Conservation (phyloP, 2,329 filamentous ascomycete genomes). For the Sphaerostilbella broomeana region DNA sequence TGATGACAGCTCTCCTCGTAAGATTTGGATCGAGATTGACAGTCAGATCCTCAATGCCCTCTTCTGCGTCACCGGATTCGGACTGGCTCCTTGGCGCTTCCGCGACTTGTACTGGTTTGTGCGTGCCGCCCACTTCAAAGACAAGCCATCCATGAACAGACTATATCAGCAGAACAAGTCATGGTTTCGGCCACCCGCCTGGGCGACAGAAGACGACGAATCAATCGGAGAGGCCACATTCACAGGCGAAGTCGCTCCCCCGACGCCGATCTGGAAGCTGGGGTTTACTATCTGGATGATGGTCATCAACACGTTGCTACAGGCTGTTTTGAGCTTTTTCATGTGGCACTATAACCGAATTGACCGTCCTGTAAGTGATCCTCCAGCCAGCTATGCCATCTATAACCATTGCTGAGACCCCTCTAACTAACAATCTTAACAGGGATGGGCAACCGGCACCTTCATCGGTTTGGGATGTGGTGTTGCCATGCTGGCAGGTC, state of each 20-base stretch:
- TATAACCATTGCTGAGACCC: neutral
- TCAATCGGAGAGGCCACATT: conserved; percentile 16
- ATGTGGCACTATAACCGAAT: conserved; percentile 23
- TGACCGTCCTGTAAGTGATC: conserved; percentile 19
- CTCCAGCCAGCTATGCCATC: neutral
- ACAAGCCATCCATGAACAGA: conserved; percentile 17
- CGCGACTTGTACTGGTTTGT: conserved; percentile 61
- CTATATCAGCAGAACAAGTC: conserved; percentile 19
- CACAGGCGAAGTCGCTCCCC: conserved; percentile 17
- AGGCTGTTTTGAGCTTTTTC: conserved; percentile 20
- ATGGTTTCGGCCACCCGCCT: conserved; percentile 24
- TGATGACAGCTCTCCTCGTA: conserved; percentile 66
- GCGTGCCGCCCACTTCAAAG: conserved; percentile 16
- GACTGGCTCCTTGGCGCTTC: conserved; percentile 77
- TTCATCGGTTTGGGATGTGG: conserved; percentile 21
- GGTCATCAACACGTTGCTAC: conserved; percentile 19
- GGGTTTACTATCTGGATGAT: conserved; percentile 22
- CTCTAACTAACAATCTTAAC: neutral
- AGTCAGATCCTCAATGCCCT: conserved; percentile 73
- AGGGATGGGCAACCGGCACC: conserved; percentile 19
- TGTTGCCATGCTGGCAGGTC: conserved; percentile 20
- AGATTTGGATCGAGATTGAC: conserved; percentile 79
- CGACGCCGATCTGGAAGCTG: conserved; percentile 20
- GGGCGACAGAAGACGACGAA: conserved; percentile 14
- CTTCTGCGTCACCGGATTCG: conserved; percentile 83